Base-by-base conservation (phyloP, 2,329 filamentous ascomycete species). In the Cadophora gregata region DNA sequence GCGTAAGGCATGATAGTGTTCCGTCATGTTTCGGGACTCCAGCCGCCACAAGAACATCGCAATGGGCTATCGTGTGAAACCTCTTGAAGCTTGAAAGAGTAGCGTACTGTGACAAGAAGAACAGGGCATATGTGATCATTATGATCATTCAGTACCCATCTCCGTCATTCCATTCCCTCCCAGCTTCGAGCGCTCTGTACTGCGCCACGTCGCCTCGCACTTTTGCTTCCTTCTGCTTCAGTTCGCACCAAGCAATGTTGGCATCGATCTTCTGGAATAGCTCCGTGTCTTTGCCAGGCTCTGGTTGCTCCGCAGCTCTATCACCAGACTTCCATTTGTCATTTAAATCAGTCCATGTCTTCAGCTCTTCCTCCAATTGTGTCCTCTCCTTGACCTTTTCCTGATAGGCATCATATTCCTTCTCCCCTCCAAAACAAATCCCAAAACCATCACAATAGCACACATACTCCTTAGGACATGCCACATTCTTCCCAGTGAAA, bases 401-500 rank as follows among this genome's bases (percentile, higher is more conserved):
- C 19, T 61, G 63, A 38, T 61, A 74, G 2, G 45, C 58, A 29
- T 65, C 48, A 33, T 73, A 75, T 58, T 75, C 68, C 9, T 68
- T 53, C 42, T 73, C 69, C 3, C 70, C 69, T n/a, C 75, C 75
- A 68, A 76, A 74, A 59, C 75, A 77, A 4, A 77, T 67, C 0
- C 75, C 75, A 65, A 71, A 77, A 1, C 74, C 75, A 69, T 77
- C 75, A 62, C 75, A 77, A 56, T 75, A 74, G 31, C 75, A 77
- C 0, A 75, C 47, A 66, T 75, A 69, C 29, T 75, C 72, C 25
- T 62, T 53, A 0, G 74, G 70, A 51, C 75, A 76, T 16, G 73
- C 55, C 5, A 72, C 66, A n/a, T 72, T 70, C 21, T 82, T 77
- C 69, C 86, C 84, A 62, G 85, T 85, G 71, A 88, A 88, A 12